phyloP scores from a whole-genome alignment of 2,329 filamentous ascomycete genomes.

The Fusarium caatingaense region DNA sequence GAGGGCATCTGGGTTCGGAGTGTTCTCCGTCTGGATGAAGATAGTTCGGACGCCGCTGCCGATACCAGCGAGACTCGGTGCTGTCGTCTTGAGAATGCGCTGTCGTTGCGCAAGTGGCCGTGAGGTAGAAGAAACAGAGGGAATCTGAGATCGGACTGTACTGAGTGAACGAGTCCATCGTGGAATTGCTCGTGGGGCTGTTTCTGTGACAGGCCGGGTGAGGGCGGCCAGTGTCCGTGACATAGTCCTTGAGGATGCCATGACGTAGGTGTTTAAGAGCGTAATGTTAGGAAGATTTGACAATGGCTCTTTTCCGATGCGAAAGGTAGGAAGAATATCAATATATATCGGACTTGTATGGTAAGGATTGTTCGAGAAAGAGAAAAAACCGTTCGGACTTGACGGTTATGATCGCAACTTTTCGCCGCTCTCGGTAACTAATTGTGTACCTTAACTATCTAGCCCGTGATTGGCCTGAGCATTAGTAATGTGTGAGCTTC shows the following conservation, averaged over 20 bases:
- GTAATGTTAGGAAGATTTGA: not conserved
- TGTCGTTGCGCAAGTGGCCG: slow-evolving; percentile 39
- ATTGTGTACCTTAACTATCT: slow-evolving; percentile 12
- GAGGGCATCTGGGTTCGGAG: slow-evolving; percentile 93
- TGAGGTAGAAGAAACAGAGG: slow-evolving; percentile 33
- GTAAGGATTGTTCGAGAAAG: not conserved
- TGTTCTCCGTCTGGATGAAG: slow-evolving; percentile 97
- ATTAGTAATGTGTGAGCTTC: slow-evolving; percentile 50
- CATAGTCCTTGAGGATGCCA: slow-evolving; percentile 43
- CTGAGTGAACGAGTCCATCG: slow-evolving; percentile 48
- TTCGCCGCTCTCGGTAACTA: slow-evolving; percentile 43
- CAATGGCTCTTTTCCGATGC: not conserved
- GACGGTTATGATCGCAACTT: slow-evolving; percentile 41
- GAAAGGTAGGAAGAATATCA: not conserved
- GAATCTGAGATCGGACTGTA: slow-evolving; percentile 38
- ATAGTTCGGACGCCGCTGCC: slow-evolving; percentile 73
- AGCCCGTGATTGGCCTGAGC: slow-evolving; percentile 43
- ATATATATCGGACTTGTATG: not conserved
- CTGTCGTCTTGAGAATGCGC: slow-evolving; percentile 19
- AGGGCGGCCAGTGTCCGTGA: slow-evolving; percentile 43
- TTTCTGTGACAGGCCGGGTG: slow-evolving; percentile 39
- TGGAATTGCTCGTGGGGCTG: slow-evolving; percentile 38
- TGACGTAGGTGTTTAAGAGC: slow-evolving; percentile 18
- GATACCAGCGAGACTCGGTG: slow-evolving; percentile 42
- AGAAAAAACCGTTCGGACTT: slow-evolving; percentile 22